A percentile compares a stretch with the other conserved stretches of the same genome.
phyloP scores from a whole-genome alignment of 495 filamentous ascomycete genomes.

The Neurospora sp. region DNA sequence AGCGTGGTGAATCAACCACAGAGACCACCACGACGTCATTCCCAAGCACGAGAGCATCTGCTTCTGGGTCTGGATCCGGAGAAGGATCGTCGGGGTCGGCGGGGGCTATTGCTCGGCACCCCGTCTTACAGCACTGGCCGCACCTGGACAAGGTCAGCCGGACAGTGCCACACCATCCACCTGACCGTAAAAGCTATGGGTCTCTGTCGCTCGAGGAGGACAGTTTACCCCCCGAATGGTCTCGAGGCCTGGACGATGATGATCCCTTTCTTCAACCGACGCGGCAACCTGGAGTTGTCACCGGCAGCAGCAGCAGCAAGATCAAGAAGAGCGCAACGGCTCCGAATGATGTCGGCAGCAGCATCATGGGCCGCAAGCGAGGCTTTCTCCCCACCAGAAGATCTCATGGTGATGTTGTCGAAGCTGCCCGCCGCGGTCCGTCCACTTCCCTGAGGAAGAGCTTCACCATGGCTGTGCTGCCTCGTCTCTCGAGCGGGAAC shows the following conservation, averaged over 20 bases:
- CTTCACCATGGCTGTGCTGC: background rate
- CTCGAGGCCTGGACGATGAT: background rate
- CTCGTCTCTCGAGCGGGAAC: background rate
- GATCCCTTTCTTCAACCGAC: background rate
- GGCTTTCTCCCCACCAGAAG: background rate
- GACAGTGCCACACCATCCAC: background rate
- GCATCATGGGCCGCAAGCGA: background rate
- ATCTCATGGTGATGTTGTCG: background rate
- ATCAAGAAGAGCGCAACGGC: background rate
- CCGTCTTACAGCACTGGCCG: background rate
- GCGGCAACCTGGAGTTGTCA: background rate
- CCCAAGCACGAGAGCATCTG: background rate
- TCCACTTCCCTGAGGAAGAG: background rate
- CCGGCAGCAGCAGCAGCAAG: background rate
- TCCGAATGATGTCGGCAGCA: background rate
- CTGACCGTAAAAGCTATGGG: background rate
- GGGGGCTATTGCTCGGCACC: background rate
- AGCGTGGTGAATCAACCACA: slow-evolving; percentile 2
- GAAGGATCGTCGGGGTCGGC: background rate
- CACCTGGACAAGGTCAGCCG: background rate
- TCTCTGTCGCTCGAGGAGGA: background rate
- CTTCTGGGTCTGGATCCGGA: slow-evolving; percentile 1
- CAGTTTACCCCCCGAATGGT: background rate
- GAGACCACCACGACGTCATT: slow-evolving; percentile 1
- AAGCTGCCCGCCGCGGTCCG: background rate